These are phyloP conservation scores for Penicillium sp. DNA, from an alignment of 2,329 filamentous ascomycete genomes.

Conservation along the genomic window DNA sequence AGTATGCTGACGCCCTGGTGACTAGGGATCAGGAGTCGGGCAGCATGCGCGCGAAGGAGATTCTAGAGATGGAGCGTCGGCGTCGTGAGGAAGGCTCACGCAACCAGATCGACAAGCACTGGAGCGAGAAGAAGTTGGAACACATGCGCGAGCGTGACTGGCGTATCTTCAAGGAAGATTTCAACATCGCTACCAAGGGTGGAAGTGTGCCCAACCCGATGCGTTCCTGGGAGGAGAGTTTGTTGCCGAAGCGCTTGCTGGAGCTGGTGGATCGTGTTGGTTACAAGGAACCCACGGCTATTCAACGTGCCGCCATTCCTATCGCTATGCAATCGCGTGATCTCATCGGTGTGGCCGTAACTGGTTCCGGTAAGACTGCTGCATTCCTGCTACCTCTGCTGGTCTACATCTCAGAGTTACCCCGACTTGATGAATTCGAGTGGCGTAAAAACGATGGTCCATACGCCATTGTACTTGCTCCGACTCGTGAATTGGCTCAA, in stretches of 20 bases:
- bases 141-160: constrained; percentile 98
- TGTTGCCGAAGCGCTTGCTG: constrained; percentile 74
- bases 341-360: constrained; percentile 97
- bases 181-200: constrained; percentile 93
- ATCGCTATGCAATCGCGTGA: constrained; percentile 91
- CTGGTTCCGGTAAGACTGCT: constrained; percentile 97
- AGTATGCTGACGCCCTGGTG: constrained; percentile 71
- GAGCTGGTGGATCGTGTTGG: constrained; percentile 83
- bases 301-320: constrained; percentile 92
- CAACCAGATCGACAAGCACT: constrained; percentile 85
- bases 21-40: constrained; percentile 78
- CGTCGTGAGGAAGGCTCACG: constrained; percentile 73
- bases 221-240: constrained; percentile 89
- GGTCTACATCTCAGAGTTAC: constrained; percentile 91
- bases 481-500: constrained; percentile 94
- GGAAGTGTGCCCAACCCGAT: constrained; percentile 92
- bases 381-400: constrained; percentile 90
- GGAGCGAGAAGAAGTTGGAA: constrained; percentile 88
- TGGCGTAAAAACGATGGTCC: constrained; percentile 91
- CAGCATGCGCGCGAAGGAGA: constrained; percentile 72
- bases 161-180: constrained; percentile 99
- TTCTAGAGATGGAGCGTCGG: constrained; percentile 82
- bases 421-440: constrained; percentile 79
- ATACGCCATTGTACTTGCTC: constrained; percentile 95
- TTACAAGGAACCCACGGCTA: constrained; percentile 87